Evolutionary conservation across 768 basidiomycete species (phyloP).

Genomic region (Termitomyces sp.): DNA sequence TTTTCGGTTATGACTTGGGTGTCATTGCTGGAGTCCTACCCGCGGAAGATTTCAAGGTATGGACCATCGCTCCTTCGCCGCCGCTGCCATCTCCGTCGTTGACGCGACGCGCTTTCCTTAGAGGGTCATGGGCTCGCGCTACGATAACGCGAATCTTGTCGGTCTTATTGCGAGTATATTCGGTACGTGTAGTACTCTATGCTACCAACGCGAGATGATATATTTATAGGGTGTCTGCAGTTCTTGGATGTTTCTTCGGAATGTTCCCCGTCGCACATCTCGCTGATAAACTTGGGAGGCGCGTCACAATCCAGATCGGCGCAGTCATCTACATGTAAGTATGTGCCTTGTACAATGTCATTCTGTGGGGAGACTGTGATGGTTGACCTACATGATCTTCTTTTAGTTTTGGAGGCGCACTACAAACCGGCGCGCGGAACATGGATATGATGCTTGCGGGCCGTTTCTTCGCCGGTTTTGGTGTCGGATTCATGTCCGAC

Average conservation of each 20-base stretch:
- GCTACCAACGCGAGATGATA: not conserved
- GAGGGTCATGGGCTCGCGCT: conserved; percentile 33
- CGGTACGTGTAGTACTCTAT: conserved; percentile 23
- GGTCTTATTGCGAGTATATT: conserved; percentile 44
- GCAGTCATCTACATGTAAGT: conserved; percentile 41
- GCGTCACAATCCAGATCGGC: conserved; percentile 40
- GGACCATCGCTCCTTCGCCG: not conserved
- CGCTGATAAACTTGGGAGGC: conserved; percentile 37
- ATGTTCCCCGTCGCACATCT: conserved; percentile 43
- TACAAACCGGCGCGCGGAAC: conserved; percentile 46
- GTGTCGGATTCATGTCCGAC: conserved; percentile 48
- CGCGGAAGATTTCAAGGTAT: conserved; percentile 35
- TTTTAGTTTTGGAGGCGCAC: conserved; percentile 39
- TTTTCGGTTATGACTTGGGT: conserved; percentile 52
- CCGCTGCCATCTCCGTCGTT: not conserved
- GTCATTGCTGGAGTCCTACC: conserved; percentile 48
- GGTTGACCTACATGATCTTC: not conserved
- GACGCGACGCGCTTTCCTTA: not conserved
- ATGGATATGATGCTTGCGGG: conserved; percentile 50
- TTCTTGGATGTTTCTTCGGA: conserved; percentile 43
- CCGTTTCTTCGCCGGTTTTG: conserved; percentile 50
- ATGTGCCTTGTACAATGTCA: conserved; percentile 3
- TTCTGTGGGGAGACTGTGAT: not conserved
- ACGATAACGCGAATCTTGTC: conserved; percentile 32
- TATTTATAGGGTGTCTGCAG: conserved; percentile 18